These are phyloP conservation scores for Mortierella alpina DNA, from an alignment of 192 early-diverging fungal species.

Conservation along the genomic window DNA sequence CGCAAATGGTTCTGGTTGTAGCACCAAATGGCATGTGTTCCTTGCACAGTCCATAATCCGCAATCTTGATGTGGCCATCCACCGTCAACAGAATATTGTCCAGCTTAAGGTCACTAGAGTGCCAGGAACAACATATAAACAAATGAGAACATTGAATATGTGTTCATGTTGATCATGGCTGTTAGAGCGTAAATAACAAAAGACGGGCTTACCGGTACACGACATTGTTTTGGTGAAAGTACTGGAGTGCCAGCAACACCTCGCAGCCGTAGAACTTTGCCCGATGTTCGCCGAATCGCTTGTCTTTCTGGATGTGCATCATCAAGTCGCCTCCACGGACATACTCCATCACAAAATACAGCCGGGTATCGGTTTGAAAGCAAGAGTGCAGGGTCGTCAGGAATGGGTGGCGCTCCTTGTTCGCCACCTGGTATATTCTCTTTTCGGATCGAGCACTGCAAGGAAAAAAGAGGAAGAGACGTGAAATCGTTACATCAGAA, in stretches of 20 bases:
- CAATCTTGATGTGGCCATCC: slow-evolving; percentile 97
- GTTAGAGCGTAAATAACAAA: neutral
- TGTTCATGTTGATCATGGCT: slow-evolving; percentile 13
- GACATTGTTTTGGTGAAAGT: slow-evolving; percentile 94
- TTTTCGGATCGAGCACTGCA: slow-evolving; percentile 90
- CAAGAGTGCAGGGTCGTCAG: slow-evolving; percentile 97
- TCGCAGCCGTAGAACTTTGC: slow-evolving; percentile 98
- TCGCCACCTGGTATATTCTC: slow-evolving; percentile 92
- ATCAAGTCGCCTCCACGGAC: slow-evolving; percentile 97
- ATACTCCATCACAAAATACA: slow-evolving; percentile 99
- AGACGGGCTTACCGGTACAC: slow-evolving; percentile 71
- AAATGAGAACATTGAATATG: neutral
- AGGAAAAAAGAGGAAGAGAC: neutral
- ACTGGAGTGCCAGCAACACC: slow-evolving; percentile 92
- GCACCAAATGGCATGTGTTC: slow-evolving; percentile 89
- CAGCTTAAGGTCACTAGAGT: slow-evolving; percentile 89
- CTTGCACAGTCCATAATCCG: slow-evolving; percentile 99
- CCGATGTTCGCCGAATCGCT: slow-evolving; percentile 89
- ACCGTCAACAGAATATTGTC: slow-evolving; percentile 95
- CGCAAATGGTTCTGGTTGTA: slow-evolving; percentile 95
- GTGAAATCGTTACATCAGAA: slow-evolving; percentile 45
- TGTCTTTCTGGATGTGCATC: slow-evolving; percentile 96
- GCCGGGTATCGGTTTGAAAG: slow-evolving; percentile 93
- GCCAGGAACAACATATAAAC: neutral
- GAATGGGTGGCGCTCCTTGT: slow-evolving; percentile 93